Evolutionary conservation across 148 eudicot species (phyloP), one percentile per base, ranked within the genome.

Genomic region (Dianthus caryophyllus): DNA sequence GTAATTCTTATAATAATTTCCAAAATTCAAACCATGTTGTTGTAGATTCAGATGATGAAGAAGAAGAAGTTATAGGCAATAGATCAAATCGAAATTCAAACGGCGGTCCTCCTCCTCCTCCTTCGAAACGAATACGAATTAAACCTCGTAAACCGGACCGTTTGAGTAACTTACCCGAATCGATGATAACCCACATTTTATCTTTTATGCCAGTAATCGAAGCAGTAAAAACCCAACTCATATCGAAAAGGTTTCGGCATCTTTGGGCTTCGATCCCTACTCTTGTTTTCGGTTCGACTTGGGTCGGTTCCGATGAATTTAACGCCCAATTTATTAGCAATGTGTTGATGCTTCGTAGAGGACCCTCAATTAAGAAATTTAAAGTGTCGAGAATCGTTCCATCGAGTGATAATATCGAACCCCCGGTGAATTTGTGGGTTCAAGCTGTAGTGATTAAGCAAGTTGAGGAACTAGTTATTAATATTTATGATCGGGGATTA

Each of bases 221-320:
- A 25, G 60, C 60, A 5, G 41, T 70, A 6, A 61, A 26, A 50
- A 70, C 67, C 26, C 13, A 46, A 31, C 47, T 26, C 27, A 21
- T 70, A 43, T 70, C 66, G 49, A 70, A 70, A 53, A 29, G 16
- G 36, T 70, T 66, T 57, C 50, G 24, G 16, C 47, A 70, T 57
- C 21, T 48, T 21, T 70, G 66, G 66, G 17, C 73, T 4, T 61
- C 38, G 9, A 33, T 27, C 36, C 18, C 59, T 21, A 16, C 17
- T 8, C 66, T 70, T 2, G 17, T 24, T 9, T 46, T 57, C 29
- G n/a, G 5, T 30, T 4, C 16, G 1, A 13, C 0, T 9, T 0
- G 39, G 29, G 16, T 14, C n/a, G n/a, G n/a, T 26, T 15, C 3
- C 1, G 4, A 44, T 4, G 1, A 17, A 1, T 41, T 41, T 10